phyloP scores from a whole-genome alignment of 345 rosid species.

The Dipteronia dyeriana region DNA sequence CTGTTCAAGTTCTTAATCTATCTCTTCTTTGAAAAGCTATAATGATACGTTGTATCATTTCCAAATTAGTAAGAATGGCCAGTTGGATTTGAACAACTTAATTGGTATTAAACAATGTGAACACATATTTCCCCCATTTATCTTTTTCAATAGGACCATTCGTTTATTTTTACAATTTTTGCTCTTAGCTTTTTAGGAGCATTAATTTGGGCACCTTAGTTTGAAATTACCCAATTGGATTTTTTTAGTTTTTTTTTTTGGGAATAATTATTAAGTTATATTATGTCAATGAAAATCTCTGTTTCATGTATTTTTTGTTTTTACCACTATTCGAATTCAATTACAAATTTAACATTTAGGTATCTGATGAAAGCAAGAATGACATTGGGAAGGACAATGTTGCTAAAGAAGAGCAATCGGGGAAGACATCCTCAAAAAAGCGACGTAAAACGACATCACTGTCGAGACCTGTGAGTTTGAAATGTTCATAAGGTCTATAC shows the following conservation, averaged over 20 bases:
- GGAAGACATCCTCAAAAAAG: constrained; percentile 59
- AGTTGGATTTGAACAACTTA: constrained; percentile 1
- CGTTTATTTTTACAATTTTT: background rate
- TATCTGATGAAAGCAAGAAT: constrained; percentile 67
- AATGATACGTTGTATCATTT: background rate
- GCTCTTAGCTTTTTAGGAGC: background rate
- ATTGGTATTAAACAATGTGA: background rate
- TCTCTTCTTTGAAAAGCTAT: background rate
- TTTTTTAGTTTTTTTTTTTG: background rate
- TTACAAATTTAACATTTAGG: constrained; percentile 42
- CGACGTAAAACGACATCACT: constrained; percentile 57
- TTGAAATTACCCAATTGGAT: background rate
- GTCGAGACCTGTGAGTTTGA: constrained; percentile 77
- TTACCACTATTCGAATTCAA: background rate
- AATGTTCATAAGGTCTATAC: constrained; percentile 23
- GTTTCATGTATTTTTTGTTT: background rate
- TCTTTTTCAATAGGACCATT: background rate
- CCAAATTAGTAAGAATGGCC: background rate
- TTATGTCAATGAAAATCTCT: background rate
- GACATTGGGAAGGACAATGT: constrained; percentile 61
- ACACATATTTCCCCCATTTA: background rate
- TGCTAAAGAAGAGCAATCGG: constrained; percentile 48
- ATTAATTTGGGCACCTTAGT: background rate
- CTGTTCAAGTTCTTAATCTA: background rate
- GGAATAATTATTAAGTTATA: background rate